Evolutionary conservation across 2,329 filamentous ascomycete genomes (phyloP), one percentile per base, ranked within the genome.

Genomic region (Paradendryphiella salina): DNA sequence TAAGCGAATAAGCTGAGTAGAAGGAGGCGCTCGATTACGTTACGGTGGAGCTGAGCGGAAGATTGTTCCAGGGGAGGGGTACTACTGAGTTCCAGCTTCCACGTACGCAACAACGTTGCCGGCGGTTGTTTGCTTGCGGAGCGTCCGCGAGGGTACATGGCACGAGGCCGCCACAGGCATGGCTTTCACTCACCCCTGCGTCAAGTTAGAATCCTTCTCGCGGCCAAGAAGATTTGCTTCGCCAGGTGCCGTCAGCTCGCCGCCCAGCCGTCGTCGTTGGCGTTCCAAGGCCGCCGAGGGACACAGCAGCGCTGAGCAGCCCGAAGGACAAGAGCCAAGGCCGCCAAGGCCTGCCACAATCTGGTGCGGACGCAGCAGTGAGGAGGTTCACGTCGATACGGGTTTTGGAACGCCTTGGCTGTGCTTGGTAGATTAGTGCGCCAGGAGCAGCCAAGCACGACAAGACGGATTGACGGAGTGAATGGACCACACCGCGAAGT

Each of bases 31-130:
- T 49, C 42, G 54, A 66, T 69, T 66, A 65, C 61, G 66, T 67
- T 63, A 48, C 46, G 56, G 63, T 67, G 66, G 66, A 69, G 62
- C 56, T 59, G 63, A 64, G 61, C 64, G 62, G 67, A 64, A 46
- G 50, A 46, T 36, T 52, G 50, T 60, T 61, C 36, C 59, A 64
- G 48, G 64, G 41, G 43, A 58, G 20, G 57, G 56, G 49, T 53
- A 35, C 39, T 50, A 40, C 20, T 31, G 28, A 28, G 47, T 23
- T 6, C 39, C 40, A 46, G 46, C 43, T 51, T 66, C 59, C 54
- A 60, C 52, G 54, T 51, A 58, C 41, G 47, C 46, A 43, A 44
- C 39, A 55, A 40, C 5, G 36, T 41, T 34, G 41, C 45, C 29
- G 37, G 46, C 32, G 29, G 46, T 34, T 34, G 43, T 51, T 46